These are phyloP conservation scores for Colletotrichum endophyticum DNA, from an alignment of 2,329 filamentous ascomycete genomes.

Conservation along the genomic window DNA sequence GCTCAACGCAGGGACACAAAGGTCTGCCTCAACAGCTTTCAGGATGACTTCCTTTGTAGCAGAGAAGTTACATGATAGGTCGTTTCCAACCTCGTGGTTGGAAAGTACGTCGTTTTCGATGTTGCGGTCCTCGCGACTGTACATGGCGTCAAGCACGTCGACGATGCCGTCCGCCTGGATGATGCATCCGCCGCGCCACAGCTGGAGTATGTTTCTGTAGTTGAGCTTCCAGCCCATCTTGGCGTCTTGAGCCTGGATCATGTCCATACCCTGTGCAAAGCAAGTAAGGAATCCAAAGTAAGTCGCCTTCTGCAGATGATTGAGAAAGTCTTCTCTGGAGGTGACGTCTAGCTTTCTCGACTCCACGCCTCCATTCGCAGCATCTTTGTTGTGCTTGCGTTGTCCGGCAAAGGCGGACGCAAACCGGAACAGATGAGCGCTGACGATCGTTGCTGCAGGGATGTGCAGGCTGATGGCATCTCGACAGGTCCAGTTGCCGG, in stretches of 20 bases:
- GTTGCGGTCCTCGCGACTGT: slow-evolving; percentile 38
- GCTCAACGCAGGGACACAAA: slow-evolving; percentile 64
- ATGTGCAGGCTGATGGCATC: slow-evolving; percentile 67
- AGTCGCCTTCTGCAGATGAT: slow-evolving; percentile 63
- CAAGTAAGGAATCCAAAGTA: slow-evolving; percentile 66
- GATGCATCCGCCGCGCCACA: slow-evolving; percentile 75
- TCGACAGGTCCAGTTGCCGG: slow-evolving; percentile 68
- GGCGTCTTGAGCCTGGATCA: slow-evolving; percentile 64
- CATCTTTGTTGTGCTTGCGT: slow-evolving; percentile 31
- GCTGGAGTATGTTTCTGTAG: slow-evolving; percentile 56
- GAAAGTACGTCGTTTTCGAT: slow-evolving; percentile 47
- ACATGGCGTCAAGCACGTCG: slow-evolving; percentile 58
- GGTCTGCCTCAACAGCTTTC: slow-evolving; percentile 59
- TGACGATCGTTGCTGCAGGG: slow-evolving; percentile 66
- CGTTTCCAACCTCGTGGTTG: slow-evolving; percentile 46
- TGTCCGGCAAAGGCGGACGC: slow-evolving; percentile 66
- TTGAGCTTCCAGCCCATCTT: slow-evolving; percentile 65
- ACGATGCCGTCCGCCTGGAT: slow-evolving; percentile 71
- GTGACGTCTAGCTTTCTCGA: slow-evolving; percentile 44
- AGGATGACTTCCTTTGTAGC: slow-evolving; percentile 61
- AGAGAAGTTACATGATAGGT: slow-evolving; percentile 55
- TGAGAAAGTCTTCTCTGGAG: slow-evolving; percentile 50
- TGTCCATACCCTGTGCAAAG: slow-evolving; percentile 70
- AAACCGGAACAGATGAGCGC: slow-evolving; percentile 66
- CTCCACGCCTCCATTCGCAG: slow-evolving; percentile 42